These are phyloP conservation scores for Erigeron canadensis DNA, from an alignment of 129 eudicot genomes.

Conservation along the genomic window DNA sequence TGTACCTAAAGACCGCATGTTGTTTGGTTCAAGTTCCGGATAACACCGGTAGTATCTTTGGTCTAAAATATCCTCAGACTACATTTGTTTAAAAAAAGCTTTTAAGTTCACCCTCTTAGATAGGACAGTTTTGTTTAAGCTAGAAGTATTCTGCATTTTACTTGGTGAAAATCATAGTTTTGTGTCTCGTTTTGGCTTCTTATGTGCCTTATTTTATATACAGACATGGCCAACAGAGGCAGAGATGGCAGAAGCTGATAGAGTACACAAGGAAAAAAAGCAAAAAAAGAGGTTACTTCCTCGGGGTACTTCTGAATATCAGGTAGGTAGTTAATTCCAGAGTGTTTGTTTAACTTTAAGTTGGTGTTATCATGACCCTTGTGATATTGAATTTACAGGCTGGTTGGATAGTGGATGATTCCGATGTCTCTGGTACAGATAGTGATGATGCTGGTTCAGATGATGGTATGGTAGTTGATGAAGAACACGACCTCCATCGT, in stretches of 20 bases:
- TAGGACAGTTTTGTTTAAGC: background rate
- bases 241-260: constrained; percentile 95
- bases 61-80: background rate
- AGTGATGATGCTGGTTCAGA: constrained; percentile 59
- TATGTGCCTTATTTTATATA: background rate
- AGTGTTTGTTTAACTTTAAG: background rate
- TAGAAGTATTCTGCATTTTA: too few species aligned
- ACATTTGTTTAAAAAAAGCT: background rate
- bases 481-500: constrained; percentile 36
- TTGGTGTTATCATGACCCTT: background rate
- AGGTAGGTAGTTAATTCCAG: constrained; percentile 40
- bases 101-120: background rate
- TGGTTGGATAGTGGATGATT: constrained; percentile 94
- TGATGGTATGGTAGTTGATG: constrained; percentile 77
- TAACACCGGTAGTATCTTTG: background rate
- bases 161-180: background rate
- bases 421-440: constrained; percentile 64
- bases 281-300: constrained; percentile 72
- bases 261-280: constrained; percentile 58
- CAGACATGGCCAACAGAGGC: constrained; percentile 99
- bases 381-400: constrained; percentile 47
- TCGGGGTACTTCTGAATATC: constrained; percentile 88
- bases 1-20: background rate
- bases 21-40: background rate
- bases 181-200: background rate